Conservation (phyloP, 2,329 filamentous ascomycete species). For the Lachnellula subtilissima region DNA sequence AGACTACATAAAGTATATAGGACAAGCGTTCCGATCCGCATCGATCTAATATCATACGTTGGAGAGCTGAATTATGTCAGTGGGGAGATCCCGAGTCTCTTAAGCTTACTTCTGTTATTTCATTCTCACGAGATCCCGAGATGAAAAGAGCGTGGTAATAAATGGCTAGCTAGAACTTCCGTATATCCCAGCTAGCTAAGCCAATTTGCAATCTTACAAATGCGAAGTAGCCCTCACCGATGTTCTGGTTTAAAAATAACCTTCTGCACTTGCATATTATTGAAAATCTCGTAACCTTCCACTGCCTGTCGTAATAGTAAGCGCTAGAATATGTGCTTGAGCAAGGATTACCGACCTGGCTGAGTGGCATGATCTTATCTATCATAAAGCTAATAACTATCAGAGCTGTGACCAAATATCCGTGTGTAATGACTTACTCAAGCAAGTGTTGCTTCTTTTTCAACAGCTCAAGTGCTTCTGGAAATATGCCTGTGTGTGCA, state of each 20-base stretch:
- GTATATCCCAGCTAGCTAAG: too few relatives aligned
- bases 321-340: not conserved
- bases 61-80: too few relatives aligned
- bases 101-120: too few relatives aligned
- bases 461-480: conserved; percentile 58
- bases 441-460: conserved; percentile 62
- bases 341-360: conserved; percentile 31
- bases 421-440: conserved; percentile 46
- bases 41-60: too few relatives aligned
- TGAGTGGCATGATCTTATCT: conserved; percentile 67
- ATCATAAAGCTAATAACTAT: conserved; percentile 62
- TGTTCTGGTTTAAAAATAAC: conserved; percentile 54
- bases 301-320: conserved; percentile 39
- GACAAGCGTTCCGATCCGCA: too few relatives aligned
- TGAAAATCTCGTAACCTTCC: conserved; percentile 66
- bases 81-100: too few relatives aligned
- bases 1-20: too few relatives aligned
- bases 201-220: too few relatives aligned
- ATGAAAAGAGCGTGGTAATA: too few relatives aligned
- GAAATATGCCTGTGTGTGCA: conserved; percentile 60
- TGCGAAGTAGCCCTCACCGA: not conserved
- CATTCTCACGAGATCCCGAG: too few relatives aligned
- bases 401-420: conserved; percentile 11
- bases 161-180: too few relatives aligned
- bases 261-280: conserved; percentile 70